Conservation (phyloP, 371 early-diverging fungal species). For the Dinochytrium kinnereticum region DNA sequence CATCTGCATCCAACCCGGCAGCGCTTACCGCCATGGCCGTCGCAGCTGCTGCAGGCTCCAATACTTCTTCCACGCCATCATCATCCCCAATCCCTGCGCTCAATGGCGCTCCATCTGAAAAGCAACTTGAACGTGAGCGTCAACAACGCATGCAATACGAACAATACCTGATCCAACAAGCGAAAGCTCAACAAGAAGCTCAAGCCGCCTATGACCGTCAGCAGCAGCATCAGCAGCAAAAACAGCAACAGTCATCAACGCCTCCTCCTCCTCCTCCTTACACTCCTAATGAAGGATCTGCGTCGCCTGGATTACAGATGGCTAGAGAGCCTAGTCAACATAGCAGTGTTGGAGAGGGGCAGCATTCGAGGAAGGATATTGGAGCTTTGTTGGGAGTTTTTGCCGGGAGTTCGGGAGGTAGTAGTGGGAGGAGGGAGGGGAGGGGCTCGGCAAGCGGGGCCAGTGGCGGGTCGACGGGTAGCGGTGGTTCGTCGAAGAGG, state of each 20-base stretch:
- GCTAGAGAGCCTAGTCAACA: background rate
- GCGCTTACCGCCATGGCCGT: background rate
- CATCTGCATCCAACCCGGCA: background rate
- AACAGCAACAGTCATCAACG: too few species aligned
- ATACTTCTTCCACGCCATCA: background rate
- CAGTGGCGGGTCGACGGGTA: too few species aligned
- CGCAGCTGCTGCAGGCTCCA: background rate
- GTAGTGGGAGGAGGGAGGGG: too few species aligned
- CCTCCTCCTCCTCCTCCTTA: too few species aligned
- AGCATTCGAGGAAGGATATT: too few species aligned
- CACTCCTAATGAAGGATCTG: background rate
- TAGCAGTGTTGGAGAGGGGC: background rate
- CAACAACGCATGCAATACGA: constrained; percentile 10
- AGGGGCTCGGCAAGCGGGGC: too few species aligned
- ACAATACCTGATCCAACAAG: constrained; percentile 11
- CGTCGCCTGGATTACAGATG: background rate
- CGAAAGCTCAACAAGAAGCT: background rate
- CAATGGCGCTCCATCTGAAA: background rate
- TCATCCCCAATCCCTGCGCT: background rate
- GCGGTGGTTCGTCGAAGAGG: too few species aligned
- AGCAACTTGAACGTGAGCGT: constrained; percentile 1
- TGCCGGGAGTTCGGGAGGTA: too few species aligned
- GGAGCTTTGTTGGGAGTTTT: too few species aligned
- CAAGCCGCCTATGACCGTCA: background rate
- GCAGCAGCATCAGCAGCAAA: too few species aligned